Evolutionary conservation across 257 asterid species (phyloP).

Genomic region (Solanum chmielewskii): DNA sequence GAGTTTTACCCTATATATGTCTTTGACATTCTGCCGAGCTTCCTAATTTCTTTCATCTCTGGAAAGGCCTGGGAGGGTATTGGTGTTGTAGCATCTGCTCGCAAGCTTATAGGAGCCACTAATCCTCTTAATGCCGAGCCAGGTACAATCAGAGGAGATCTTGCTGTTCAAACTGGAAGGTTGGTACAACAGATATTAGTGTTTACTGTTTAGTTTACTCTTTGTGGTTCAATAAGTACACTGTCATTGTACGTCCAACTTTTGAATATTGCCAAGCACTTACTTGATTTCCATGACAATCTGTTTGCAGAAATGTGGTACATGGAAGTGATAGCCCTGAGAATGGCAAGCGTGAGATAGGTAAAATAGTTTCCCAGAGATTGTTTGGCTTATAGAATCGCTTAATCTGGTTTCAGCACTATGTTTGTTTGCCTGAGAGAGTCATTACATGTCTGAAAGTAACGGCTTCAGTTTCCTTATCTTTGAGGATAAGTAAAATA

Average conservation of each 20-base stretch:
- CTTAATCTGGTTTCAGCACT: background rate
- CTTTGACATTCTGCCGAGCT: background rate
- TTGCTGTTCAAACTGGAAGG: slow-evolving; percentile 97
- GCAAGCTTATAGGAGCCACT: slow-evolving; percentile 86
- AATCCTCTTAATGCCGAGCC: slow-evolving; percentile 96
- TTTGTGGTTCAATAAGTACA: background rate
- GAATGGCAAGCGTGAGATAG: slow-evolving; percentile 79
- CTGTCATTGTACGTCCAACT: background rate
- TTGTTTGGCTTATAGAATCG: background rate
- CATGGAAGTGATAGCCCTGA: slow-evolving; percentile 98
- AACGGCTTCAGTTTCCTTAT: background rate
- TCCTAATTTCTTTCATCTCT: background rate
- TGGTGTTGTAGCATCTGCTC: slow-evolving; percentile 91
- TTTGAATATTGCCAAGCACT: background rate
- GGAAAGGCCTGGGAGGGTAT: slow-evolving; percentile 89
- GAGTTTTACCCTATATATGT: background rate
- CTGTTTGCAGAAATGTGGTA: slow-evolving; percentile 68
- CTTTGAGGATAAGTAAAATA: background rate
- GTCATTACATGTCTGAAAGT: background rate
- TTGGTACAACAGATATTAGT: slow-evolving; percentile 5
- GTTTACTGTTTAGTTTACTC: background rate
- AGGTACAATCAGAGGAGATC: slow-evolving; percentile 95
- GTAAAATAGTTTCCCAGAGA: slow-evolving; percentile 14
- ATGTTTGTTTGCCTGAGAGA: background rate
- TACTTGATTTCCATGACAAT: background rate